Percentiles rank a stretch among this genome's conserved stretches.
phyloP scores from a whole-genome alignment of 129 eudicot genomes.

The Artemisia annua region DNA sequence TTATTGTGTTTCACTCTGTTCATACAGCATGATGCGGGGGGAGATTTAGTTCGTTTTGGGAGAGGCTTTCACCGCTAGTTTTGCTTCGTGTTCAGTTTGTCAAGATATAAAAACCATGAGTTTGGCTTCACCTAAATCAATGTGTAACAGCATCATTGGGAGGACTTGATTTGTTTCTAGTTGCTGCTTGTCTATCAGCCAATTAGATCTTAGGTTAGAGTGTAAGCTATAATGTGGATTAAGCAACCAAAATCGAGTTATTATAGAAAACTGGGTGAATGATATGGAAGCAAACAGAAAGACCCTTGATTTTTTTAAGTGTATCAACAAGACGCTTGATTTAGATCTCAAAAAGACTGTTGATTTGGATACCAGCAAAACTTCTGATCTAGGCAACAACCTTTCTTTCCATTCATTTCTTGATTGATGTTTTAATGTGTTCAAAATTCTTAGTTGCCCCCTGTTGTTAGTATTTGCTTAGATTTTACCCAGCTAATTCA shows the following conservation, averaged over 20 bases:
- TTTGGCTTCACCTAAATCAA: constrained; percentile 29
- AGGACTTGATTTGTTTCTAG: constrained; percentile 60
- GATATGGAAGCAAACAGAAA: constrained; percentile 10
- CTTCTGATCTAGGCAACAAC: constrained; percentile 4
- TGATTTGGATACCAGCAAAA: not conserved
- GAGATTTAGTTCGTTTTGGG: constrained; percentile 16
- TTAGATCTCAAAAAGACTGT: not conserved
- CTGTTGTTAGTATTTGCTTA: too few species aligned
- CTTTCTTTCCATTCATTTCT: not conserved
- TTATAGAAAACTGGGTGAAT: constrained; percentile 14
- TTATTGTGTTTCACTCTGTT: constrained; percentile 14
- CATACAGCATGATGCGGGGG: not conserved
- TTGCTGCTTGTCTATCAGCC: constrained; percentile 64
- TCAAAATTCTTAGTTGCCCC: too few species aligned
- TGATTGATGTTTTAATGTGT: not conserved
- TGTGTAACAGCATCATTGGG: constrained; percentile 53
- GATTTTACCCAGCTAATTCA: too few species aligned
- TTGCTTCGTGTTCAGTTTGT: not conserved
- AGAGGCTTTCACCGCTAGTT: constrained; percentile 3
- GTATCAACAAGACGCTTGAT: constrained; percentile 14
- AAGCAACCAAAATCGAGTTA: constrained; percentile 31
- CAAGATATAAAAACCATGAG: constrained; percentile 29
- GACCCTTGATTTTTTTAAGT: not conserved
- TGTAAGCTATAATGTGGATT: constrained; percentile 52
- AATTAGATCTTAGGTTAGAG: constrained; percentile 50